Conservation (phyloP, 129 eudicot species). For the Ambrosia artemisiifolia region DNA sequence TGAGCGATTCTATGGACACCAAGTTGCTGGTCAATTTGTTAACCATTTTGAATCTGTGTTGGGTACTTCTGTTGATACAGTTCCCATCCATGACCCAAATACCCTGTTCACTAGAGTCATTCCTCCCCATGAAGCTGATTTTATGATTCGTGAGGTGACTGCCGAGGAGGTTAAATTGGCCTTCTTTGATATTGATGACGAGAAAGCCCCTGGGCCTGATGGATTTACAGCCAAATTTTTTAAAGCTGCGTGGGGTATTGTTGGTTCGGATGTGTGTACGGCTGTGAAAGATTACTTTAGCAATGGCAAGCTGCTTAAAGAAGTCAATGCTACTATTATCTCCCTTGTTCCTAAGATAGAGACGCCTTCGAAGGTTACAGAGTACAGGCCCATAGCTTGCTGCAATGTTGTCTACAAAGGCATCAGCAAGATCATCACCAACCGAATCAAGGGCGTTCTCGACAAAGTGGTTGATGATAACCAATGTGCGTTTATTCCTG, state of each 20-base stretch:
- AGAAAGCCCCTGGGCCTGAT: neutral
- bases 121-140: too few relatives aligned
- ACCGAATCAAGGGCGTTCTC: too few relatives aligned
- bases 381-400: neutral
- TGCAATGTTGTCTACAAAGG: neutral
- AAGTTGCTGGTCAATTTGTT: neutral
- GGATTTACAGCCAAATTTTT: neutral
- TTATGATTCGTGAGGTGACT: neutral
- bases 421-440: neutral
- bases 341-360: neutral
- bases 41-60: neutral
- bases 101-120: too few relatives aligned
- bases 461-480: too few relatives aligned
- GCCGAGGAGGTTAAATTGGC: neutral
- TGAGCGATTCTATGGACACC: neutral
- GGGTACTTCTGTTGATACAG: neutral
- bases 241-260: neutral
- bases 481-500: too few relatives aligned
- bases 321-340: neutral
- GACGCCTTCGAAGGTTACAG: neutral
- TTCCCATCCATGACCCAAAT: neutral
- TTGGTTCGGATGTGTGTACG: neutral
- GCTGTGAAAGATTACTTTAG: neutral
- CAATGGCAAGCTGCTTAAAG: neutral
- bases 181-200: neutral